Base-by-base conservation (phyloP, 2,329 filamentous ascomycete species). In the Didymellaceae sp. region DNA sequence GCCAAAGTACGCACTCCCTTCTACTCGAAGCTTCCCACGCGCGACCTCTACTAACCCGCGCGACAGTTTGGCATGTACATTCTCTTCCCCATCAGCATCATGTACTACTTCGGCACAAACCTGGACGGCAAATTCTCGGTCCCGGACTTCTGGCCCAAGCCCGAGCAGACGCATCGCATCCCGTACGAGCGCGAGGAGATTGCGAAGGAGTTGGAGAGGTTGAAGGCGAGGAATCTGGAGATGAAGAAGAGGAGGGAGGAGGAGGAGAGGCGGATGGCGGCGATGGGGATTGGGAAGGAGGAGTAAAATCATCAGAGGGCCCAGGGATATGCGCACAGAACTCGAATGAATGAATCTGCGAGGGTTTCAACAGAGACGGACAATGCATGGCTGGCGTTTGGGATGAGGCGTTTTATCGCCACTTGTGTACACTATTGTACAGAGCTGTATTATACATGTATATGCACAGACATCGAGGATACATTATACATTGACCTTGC, bases 81-180 rank as follows among this genome's bases (percentile, higher is more conserved):
- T 79, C 88, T 97, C 83, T 99, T 99, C 77, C 94, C 94, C 14
- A 97, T 99, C 68, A 91, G 90, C 65, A 92, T 94, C 81, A 99
- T 99, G 94, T 97, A 95, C 82, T 99, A 99, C 80, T 99, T 97
- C 75, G 94, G 94, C 72, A 96, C 92, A 48, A 99, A 99, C 75
- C 90, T 99, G 71, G 94, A 99, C 76, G 83, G 88, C 61, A 63
- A 59, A 37, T 99, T 99, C 80, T 78, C 83, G 38, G 90, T 97
- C 1, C 86, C 89, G 17, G 89, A 88, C 50, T 99, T 99, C 81
- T 99, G 94, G 94, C 94, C 94, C 21, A 90, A 87, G 67, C 80
- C 86, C 4, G 86, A 89, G 57, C 82, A 92, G 70, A 87, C 87
- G 53, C 87, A 94, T 75, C 84, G 82, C 66, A 83, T 94, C 35